Base-by-base conservation (phyloP, 176 grass and related monocot genomes). In the Juncus inflexus region DNA sequence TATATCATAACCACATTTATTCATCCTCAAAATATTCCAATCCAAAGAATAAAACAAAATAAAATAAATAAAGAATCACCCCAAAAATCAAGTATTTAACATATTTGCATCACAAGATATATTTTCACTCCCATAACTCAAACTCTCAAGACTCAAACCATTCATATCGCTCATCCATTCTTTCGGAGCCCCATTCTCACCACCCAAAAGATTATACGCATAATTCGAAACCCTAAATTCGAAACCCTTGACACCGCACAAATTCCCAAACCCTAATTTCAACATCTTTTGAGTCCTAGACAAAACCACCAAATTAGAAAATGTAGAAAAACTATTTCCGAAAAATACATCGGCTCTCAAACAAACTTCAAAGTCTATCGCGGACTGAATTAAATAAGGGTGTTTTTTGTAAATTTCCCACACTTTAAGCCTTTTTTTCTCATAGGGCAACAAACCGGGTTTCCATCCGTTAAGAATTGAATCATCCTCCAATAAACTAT, bases 321-420 rank as follows among this genome's bases (percentile, higher is more conserved):
- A 97, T 77, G 92, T 97, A 55, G 92, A 97, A 78, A 91, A 97
- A 66, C 85, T 97, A 77, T 97, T 97, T 35, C 92, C 92, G 57
- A 91, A 74, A 72, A 97, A 97, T 51, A 91, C 78, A 64, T 91
- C 67, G 6, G 92, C 82, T 81, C 88, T 91, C 0, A 61, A 63
- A 63, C 92, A 97, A 65, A 99, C 88, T 67, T 99, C 94, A 52
- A 88, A 99, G 67, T 99, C 94, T n/a, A 99, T 92, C 62, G 89
- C 94, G 11, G 94, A 92, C 56, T 92, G 90, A 81, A 99, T 90
- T 60, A 99, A 85, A 64, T 99, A 99, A 39, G 94, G 94, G 12
- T 99, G 77, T 15, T 60, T 84, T 35, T 84, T 73, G 4, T 84
- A 99, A 19, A 92, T 83, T 49, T 82, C 83, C 75, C 79, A 84